Evolutionary conservation across 2,329 filamentous ascomycete genomes (phyloP).

Genomic region (Keithomyces neogunnii): DNA sequence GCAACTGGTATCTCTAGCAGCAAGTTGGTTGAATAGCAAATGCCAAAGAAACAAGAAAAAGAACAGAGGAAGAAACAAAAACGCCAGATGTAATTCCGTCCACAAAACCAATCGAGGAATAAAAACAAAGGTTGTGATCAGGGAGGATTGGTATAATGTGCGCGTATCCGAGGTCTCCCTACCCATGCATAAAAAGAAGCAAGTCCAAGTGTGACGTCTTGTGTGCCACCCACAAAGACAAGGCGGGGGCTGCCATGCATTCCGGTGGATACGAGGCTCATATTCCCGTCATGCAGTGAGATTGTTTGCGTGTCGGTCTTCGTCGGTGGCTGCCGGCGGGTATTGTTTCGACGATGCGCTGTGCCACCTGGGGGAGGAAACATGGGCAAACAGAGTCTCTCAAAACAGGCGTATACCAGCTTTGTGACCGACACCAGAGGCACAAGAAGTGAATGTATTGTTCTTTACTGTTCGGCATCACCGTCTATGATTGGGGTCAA

Average conservation of each 20-base stretch:
- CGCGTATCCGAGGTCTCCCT: constrained; percentile 5
- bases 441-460: not conserved
- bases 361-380: too few relatives aligned
- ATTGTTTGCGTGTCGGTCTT: not conserved
- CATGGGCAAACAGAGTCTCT: too few relatives aligned
- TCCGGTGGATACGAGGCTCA: not conserved
- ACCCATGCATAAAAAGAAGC: constrained; percentile 6
- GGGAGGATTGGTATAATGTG: constrained; percentile 5
- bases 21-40: not conserved
- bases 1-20: not conserved
- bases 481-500: constrained; percentile 21
- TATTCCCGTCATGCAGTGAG: not conserved
- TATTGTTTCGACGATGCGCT: too few relatives aligned
- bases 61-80: constrained; percentile 4
- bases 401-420: too few relatives aligned
- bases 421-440: not conserved
- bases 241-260: not conserved
- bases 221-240: not conserved
- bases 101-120: not conserved
- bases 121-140: not conserved
- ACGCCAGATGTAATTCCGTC: constrained; percentile 10
- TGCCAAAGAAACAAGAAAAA: not conserved
- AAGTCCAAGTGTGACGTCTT: not conserved
- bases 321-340: not conserved
- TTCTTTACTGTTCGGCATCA: constrained; percentile 24